Conservation (phyloP, 2,329 filamentous ascomycete genomes). For the Chrysosporium queenslandicum region DNA sequence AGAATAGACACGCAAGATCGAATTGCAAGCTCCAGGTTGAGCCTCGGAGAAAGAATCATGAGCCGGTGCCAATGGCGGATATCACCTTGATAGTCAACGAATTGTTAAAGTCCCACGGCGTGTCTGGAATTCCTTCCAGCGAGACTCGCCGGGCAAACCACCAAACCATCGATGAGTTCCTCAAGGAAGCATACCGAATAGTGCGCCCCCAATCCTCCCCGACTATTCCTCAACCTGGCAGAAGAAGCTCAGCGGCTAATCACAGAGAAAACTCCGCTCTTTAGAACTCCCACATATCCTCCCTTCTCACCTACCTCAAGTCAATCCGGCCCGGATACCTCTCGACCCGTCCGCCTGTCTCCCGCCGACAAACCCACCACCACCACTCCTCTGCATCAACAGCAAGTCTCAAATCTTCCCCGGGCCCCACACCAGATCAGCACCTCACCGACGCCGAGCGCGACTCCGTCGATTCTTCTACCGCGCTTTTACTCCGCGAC, state of each 20-base stretch:
- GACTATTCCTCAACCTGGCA: not conserved
- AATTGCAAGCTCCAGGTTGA: not conserved
- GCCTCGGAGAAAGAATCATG: not conserved
- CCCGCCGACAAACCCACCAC: conserved; percentile 23
- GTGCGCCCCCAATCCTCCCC: conserved; percentile 43
- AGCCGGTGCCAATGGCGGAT: conserved; percentile 30
- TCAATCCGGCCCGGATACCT: conserved; percentile 85
- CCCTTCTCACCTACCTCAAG: conserved; percentile 68
- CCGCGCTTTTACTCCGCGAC: conserved; percentile 74
- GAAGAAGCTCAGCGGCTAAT: not conserved
- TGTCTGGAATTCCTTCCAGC: conserved; percentile 30
- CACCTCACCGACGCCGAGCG: conserved; percentile 70
- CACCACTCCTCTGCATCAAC: conserved; percentile 32
- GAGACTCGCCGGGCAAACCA: conserved; percentile 19
- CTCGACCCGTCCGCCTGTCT: conserved; percentile 54
- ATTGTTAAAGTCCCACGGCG: conserved; percentile 28
- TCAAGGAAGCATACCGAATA: conserved; percentile 90
- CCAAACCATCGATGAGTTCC: conserved; percentile 62
- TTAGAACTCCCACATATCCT: conserved; percentile 74
- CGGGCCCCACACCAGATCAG: conserved; percentile 33
- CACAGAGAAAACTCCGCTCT: conserved; percentile 11
- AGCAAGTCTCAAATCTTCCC: conserved; percentile 18
- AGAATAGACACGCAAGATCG: not conserved
- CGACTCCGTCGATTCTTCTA: conserved; percentile 77
- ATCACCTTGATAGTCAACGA: conserved; percentile 31